Base-by-base conservation (phyloP, 2,329 filamentous ascomycete species). In the Gliomastix tumulicola region DNA sequence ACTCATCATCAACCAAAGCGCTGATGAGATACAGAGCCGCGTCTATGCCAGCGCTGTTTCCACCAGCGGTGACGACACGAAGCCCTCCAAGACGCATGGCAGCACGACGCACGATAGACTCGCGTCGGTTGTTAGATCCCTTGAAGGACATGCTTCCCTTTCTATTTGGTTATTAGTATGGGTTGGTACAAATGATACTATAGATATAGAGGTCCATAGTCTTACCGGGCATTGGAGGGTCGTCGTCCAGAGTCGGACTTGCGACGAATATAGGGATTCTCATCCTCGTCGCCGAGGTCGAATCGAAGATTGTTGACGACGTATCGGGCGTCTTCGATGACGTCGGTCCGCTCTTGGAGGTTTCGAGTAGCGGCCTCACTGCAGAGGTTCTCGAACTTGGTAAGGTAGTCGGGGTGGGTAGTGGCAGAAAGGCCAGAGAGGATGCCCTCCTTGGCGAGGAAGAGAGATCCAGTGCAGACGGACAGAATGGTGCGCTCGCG, bases 251-350 rank as follows among this genome's bases (percentile, higher is more conserved):
- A 68, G 47, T 84, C 81, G 40, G 78, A 76, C 71, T 83, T 85
- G 67, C 76, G 79, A 51, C 84, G 74, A 57, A 92, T 81, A 63
- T 90, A 90, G 21, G 84, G 84, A 61, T 87, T 90, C 60, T 88
- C 82, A 44, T 89, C 84, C 53, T 84, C 78, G 53, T 89, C 79
- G 42, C 83, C 82, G 48, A 92, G 69, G 50, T 92, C 86, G 59
- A 90, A 94, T 49, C 87, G 83, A 41, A 88, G 80, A 63, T 94
- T 92, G 71, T 94, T 94, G 58, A 94, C 87, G 16, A 94, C 86
- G 56, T 92, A 94, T 53, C 86, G 76, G 53, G 74, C 72, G 45
- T 86, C 82, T 54, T 92, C 85, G 53, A 90, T 74, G 44, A 92
- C 83, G 53, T 92, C 85, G 50, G 84, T 88, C 54, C 84, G 81